A percentile compares a stretch with the other conserved stretches of the same genome.
Conservation (phyloP, 208 protist species). For the Porcisia deanei region DNA sequence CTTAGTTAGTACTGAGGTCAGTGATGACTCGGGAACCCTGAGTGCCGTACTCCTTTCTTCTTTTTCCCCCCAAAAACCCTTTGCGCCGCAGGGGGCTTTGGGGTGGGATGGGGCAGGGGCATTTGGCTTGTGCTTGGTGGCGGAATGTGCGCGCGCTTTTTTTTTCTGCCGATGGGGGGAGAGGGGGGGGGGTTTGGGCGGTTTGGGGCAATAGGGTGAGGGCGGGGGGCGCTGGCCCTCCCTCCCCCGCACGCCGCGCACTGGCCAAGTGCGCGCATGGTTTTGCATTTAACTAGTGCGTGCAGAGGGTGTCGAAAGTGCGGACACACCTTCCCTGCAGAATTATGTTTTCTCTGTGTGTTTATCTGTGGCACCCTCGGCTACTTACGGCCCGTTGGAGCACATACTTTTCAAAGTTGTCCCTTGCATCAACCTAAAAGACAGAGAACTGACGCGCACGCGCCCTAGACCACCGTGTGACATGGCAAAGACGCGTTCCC, state of each 20-base stretch:
- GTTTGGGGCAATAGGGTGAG: neutral
- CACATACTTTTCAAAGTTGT: neutral
- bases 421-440: neutral
- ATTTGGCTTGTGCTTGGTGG: neutral
- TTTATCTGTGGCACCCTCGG: neutral
- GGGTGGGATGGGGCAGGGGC: neutral
- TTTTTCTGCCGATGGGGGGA: too few species aligned
- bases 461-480: neutral
- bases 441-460: neutral
- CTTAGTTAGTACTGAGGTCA: constrained; percentile 34
- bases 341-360: neutral
- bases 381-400: neutral
- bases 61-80: neutral
- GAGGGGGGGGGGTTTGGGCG: neutral
- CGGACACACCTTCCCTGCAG: neutral
- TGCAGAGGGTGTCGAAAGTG: neutral
- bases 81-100: neutral
- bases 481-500: neutral
- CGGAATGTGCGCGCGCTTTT: too few species aligned
- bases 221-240: neutral
- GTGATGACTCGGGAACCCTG: constrained; percentile 32
- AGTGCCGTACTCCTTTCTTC: constrained; percentile 16
- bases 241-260: too few species aligned
- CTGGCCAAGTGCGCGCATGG: neutral
- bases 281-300: neutral